Evolutionary conservation across 1,284 basidiomycete species (phyloP), one percentile per base, ranked within the genome.

Genomic region (Naganishia liquefaciens): DNA sequence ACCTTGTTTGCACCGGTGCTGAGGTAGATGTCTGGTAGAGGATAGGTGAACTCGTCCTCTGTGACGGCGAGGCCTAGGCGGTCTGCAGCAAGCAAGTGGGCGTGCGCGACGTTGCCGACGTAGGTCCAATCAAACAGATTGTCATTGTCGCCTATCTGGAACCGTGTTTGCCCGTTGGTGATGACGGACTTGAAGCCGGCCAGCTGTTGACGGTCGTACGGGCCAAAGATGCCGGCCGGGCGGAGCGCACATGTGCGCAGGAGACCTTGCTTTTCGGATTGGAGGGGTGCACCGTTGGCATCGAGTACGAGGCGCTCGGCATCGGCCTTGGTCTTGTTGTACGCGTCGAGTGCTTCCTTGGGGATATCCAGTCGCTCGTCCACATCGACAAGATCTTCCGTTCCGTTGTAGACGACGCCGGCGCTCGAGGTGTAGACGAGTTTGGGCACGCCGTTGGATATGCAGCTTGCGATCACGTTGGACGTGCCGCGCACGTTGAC

Each of bases 51-150:
- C 75, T 55, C 77, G 69, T 68, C 68, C 52, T 76, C 71, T 9
- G 77, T 75, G 64, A 81, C 79, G 2, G 58, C 65, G 40, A 81
- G 47, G 74, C 70, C 66, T 74, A 77, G 62, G 75, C 75, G 57
- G 81, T 98, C 94, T 10, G 91, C 89, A 1, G 96, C 96, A 53
- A 99, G 86, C 9, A 99, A 80, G 76, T 99, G 96, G 1, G 95
- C 95, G 73, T 91, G 86, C 0, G 93, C 94, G 68, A 96, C 89
- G 77, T 99, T 99, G 69, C 87, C 91, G 69, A 99, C 93, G 74
- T 97, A 98, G 1, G 95, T 98, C 87, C 91, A 97, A 80, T 99
- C 96, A 73, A 93, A 95, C 11, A 98, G 81, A 77, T 99, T 99
- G 68, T 83, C 85, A 81, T 98, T 98, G 79, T 89, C 83, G 52